Percentiles rank a stretch among this genome's conserved stretches.
Evolutionary conservation across 805 yeast species (phyloP).

Genomic region (Komagataella ulmi): DNA sequence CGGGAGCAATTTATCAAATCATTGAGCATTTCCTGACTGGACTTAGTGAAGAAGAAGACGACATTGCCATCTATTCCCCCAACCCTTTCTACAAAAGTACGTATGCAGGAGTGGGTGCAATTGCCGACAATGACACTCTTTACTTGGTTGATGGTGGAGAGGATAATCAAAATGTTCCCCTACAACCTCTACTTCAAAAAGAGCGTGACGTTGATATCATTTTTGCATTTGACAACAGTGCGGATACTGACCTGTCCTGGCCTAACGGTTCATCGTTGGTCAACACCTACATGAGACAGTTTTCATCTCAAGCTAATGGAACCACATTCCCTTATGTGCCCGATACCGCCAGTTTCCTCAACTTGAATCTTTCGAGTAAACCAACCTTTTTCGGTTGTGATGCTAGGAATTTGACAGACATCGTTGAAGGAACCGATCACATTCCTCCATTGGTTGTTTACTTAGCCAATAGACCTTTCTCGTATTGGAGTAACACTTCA

Average conservation of each 20-base stretch:
- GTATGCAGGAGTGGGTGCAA: conserved; percentile 20
- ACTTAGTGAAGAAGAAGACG: conserved; percentile 33
- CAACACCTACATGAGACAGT: conserved; percentile 46
- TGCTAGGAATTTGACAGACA: conserved; percentile 40
- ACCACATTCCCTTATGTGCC: conserved; percentile 77
- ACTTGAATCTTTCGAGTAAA: conserved; percentile 43
- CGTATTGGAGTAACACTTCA: conserved; percentile 37
- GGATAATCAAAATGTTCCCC: conserved; percentile 60
- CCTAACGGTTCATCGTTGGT: conserved; percentile 56
- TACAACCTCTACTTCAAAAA: conserved; percentile 49
- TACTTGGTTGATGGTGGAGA: conserved; percentile 72
- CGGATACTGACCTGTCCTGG: conserved; percentile 47
- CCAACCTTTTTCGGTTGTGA: conserved; percentile 84
- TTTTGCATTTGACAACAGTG: conserved; percentile 55
- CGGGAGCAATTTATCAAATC: conserved; percentile 31
- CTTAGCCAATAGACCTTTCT: conserved; percentile 27
- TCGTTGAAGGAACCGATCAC: conserved; percentile 29
- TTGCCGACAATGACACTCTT: conserved; percentile 27
- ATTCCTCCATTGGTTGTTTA: conserved; percentile 47
- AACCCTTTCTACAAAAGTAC: conserved; percentile 49
- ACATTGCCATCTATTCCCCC: conserved; percentile 59
- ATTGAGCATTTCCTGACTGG: conserved; percentile 30
- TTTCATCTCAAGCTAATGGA: conserved; percentile 33
- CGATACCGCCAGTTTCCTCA: conserved; percentile 44
- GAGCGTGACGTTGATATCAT: conserved; percentile 49